Base-by-base conservation (phyloP, 2,329 filamentous ascomycete species). In the Nemania abortiva region DNA sequence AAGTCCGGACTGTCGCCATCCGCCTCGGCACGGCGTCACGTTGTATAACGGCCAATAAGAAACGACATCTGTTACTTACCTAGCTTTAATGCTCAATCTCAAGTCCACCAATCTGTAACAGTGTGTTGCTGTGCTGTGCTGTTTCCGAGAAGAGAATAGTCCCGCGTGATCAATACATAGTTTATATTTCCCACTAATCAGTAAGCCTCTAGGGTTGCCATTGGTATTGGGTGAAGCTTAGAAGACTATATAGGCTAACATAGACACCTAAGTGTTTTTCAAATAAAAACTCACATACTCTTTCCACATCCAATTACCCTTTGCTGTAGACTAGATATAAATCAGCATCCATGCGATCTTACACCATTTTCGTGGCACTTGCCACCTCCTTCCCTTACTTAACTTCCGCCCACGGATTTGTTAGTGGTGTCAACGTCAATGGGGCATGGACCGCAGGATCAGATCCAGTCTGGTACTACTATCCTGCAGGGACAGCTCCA, bases 391-490 rank as follows among this genome's bases (percentile, higher is more conserved):
- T 74, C 11, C 65, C 70, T 53, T 65, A 68, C 11, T n/a, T 69
- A 24, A 63, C 65, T 34, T 66, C 63, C 5, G 73, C 72, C 3
- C 74, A 75, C 47, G 74, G 74, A 15, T 75, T 74, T 54, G 74
- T 74, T n/a, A 68, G 68, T 34, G 74, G 74, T 18, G 74, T 74
- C 2, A 71, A 69, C 22, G 72, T 74, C 6, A 73, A 71, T 20
- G 71, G 70, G 18, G 70, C 34, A 11, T 74, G 72, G 72, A 73
- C 70, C 18, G 71, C 71, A 4, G 74, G 74, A 4, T 56, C 70
- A 3, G 71, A 75, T 20, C 74, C 74, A n/a, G 70, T 74, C 20
- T 75, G 74, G 74, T 73, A 61, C 22, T 74, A 73, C 53, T 73
- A 72, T 56, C 52, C 70, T 13, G 34, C 63, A 18, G 72, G 70